Base-by-base conservation (phyloP, 768 basidiomycete genomes). In the Xerocomus brunneocitrinus region DNA sequence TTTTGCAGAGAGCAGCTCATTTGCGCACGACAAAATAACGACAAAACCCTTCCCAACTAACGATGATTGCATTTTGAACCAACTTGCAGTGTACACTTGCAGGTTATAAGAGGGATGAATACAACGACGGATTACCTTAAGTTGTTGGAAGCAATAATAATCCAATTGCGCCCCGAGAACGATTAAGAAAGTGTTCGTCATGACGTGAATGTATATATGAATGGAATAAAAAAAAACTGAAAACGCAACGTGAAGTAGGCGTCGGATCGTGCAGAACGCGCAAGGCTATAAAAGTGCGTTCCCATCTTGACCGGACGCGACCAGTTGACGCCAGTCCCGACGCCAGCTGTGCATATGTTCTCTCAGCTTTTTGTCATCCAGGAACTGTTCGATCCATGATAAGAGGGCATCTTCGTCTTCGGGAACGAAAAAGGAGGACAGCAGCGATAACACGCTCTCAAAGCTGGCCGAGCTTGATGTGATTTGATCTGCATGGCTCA, bases 371-470 rank as follows among this genome's bases (percentile, higher is more conserved):
- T 81, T 80, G 66, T 86, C 75, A 25, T 66, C 70, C 16, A 86
- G 63, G 47, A 79, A 71, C 48, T 76, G 79, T 54, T 77, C 80
- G 45, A 98, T 83, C 95, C 95, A 99, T 2, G 74, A 69, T 60
- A 99, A 72, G 27, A 97, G 75, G 4, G 76, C 72, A 61, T 98
- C 83, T 56, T 98, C 95, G 61, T 91, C 84, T 68, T 95, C 90
- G 0, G 92, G 90, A 7, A 98, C 85, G 65, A 97, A 98, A 73
- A 93, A 95, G 8, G 93, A 95, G 0, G 94, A 95, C 8, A 99
- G 74, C 13, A 94, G 74, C 13, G 91, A 94, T 14, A 98, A 74
- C 19, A 98, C 84, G 3, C 89, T 95, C 71, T 99, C 95, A 68
- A 99, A 98, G 58, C 73, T 85, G 25, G 94, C 94, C 6, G 84